Conservation (phyloP, 768 basidiomycete species). For the Mrakia gelida region DNA sequence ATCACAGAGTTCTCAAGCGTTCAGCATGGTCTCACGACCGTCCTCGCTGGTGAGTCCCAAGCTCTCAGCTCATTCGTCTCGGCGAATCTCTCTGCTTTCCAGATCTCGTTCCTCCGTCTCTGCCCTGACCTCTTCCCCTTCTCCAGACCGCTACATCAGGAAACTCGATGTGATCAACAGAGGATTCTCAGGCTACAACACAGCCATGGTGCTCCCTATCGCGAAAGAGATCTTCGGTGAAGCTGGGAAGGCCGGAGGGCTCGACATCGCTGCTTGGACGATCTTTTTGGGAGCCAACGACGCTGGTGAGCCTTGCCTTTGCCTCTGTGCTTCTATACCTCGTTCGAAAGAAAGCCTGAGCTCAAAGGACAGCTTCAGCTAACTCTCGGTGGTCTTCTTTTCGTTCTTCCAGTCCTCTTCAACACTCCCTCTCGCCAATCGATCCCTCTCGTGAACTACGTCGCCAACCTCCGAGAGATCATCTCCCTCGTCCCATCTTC, state of each 20-base stretch:
- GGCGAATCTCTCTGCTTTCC: neutral
- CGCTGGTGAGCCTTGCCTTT: neutral
- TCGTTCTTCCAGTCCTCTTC: slow-evolving; percentile 10
- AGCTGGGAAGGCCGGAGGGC: neutral
- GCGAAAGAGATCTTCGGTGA: slow-evolving; percentile 6
- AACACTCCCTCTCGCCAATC: slow-evolving; percentile 11
- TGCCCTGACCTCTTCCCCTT: neutral
- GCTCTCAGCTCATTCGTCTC: no score
- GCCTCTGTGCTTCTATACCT: no score
- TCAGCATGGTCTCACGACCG: neutral
- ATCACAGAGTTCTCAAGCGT: slow-evolving; percentile 24
- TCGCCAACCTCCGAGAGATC: slow-evolving; percentile 17
- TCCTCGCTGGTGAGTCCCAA: neutral
- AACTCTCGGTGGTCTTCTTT: no score
- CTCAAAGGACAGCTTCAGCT: neutral
- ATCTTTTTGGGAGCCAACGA: slow-evolving; percentile 22
- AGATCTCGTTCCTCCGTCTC: neutral
- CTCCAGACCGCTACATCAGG: slow-evolving; percentile 66
- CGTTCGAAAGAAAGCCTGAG: no score
- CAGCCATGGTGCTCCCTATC: slow-evolving; percentile 22
- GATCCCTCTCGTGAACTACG: slow-evolving; percentile 11
- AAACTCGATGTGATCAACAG: slow-evolving; percentile 78
- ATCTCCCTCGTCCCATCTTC: slow-evolving; percentile 23
- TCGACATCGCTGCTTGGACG: slow-evolving; percentile 11
- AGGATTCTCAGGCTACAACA: slow-evolving; percentile 53